phyloP scores from a whole-genome alignment of 2,329 filamentous ascomycete species.

The Microdochium trichocladiopsis region DNA sequence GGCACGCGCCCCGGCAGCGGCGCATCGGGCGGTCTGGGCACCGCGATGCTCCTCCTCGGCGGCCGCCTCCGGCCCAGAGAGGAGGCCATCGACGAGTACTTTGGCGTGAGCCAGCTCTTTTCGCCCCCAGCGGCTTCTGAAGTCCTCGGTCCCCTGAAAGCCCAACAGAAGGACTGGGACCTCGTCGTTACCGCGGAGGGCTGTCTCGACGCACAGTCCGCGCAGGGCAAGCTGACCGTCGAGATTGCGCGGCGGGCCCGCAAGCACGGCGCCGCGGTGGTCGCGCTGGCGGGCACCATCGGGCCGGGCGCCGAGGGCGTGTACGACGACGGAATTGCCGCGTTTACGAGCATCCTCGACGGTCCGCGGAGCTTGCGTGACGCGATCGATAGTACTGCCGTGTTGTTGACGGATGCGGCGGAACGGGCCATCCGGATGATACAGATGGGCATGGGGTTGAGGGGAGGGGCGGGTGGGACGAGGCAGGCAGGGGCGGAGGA shows the following conservation, averaged over 20 bases:
- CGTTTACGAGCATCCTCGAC: conserved; percentile 20
- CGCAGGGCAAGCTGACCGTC: conserved; percentile 44
- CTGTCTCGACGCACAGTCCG: conserved; percentile 42
- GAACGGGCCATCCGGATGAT: conserved; percentile 20
- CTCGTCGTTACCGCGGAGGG: conserved; percentile 47
- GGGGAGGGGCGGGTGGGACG: not conserved
- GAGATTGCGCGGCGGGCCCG: conserved; percentile 42
- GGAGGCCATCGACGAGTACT: conserved; percentile 42
- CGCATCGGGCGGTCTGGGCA: conserved; percentile 43
- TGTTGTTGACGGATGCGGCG: conserved; percentile 16
- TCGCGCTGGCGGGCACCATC: conserved; percentile 29
- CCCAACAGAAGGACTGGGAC: conserved; percentile 26
- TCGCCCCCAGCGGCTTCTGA: conserved; percentile 7
- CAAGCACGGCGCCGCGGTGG: conserved; percentile 34
- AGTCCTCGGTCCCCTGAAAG: not conserved
- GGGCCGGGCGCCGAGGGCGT: conserved; percentile 20
- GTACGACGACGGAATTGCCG: conserved; percentile 25
- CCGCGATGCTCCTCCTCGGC: conserved; percentile 40
- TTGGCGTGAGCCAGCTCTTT: conserved; percentile 37
- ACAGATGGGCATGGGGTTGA: conserved; percentile 1
- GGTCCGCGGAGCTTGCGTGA: conserved; percentile 16
- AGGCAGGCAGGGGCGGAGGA: not conserved
- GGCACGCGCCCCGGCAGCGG: conserved; percentile 35
- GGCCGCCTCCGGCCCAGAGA: conserved; percentile 36
- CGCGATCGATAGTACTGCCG: conserved; percentile 16